phyloP scores from a whole-genome alignment of 805 yeast species.

The Huiozyma sinensis region DNA sequence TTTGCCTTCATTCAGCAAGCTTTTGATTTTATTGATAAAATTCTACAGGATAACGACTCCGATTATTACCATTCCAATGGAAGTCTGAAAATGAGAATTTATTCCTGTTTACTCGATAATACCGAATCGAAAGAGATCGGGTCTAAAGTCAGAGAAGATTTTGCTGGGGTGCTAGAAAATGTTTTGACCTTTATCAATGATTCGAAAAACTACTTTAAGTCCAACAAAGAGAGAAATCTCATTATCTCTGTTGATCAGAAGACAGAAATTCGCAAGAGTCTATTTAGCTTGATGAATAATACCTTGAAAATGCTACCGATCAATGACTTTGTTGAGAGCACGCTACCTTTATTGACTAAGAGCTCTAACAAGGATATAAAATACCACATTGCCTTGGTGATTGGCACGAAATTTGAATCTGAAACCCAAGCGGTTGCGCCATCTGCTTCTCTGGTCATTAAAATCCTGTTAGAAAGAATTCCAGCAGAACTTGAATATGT shows the following conservation, averaged over 20 bases:
- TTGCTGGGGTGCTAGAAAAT: slow-evolving; percentile 18
- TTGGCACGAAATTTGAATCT: slow-evolving; percentile 56
- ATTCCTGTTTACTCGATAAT: slow-evolving; percentile 38
- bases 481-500: slow-evolving; percentile 26
- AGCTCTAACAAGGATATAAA: slow-evolving; percentile 37
- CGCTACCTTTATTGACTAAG: slow-evolving; percentile 32
- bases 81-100: slow-evolving; percentile 44
- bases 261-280: slow-evolving; percentile 29
- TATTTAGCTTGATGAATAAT: slow-evolving; percentile 50
- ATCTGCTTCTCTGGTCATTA: slow-evolving; percentile 43
- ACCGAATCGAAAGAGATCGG: slow-evolving; percentile 7
- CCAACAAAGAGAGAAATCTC: slow-evolving; percentile 8
- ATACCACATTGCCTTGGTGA: slow-evolving; percentile 49
- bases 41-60: slow-evolving; percentile 31
- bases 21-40: slow-evolving; percentile 46
- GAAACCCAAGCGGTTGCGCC: slow-evolving; percentile 46
- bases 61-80: slow-evolving; percentile 19
- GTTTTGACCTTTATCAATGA: slow-evolving; percentile 17
- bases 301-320: slow-evolving; percentile 67
- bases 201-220: slow-evolving; percentile 2
- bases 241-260: slow-evolving; percentile 13
- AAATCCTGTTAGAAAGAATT: slow-evolving; percentile 36
- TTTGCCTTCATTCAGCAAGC: slow-evolving; percentile 38
- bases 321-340: slow-evolving; percentile 55
- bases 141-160: slow-evolving; percentile 14